Evolutionary conservation across 331 rosid genomes (phyloP), one percentile per base, ranked within the genome.

Genomic region (Stylosanthes scabra): DNA sequence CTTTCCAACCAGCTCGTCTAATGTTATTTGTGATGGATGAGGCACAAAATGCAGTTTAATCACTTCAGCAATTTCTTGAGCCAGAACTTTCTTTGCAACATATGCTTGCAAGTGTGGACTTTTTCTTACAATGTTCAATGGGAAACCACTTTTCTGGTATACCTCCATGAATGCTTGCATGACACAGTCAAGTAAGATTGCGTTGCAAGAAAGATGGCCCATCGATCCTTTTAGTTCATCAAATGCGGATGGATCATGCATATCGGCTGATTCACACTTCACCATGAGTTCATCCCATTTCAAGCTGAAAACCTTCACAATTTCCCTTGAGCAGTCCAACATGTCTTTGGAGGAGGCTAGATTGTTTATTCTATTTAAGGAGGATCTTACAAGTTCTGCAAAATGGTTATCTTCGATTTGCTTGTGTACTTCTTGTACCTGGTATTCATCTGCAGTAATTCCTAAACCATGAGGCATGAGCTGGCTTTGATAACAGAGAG

Each of bases 111-210:
- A 2, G 13, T 62, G 72, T 44, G 83, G 71, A 73, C 78, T 76
- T 74, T 16, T 54, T 41, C 56, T 59, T 74, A 91, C 76, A 60
- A 75, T 4, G 78, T 85, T 80, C 59, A 61, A 76, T 34, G 74
- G 78, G 80, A 73, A 78, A 69, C 86, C 82, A 76, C 54, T 37
- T 47, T 66, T 59, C 61, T 83, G 79, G 72, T 78, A 75, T 46
- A 71, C 75, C 63, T 86, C 80, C 31, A 47, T 82, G 63, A 89
- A 86, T 70, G 69, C 83, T 81, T 91, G 91, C 20, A 79, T 81
- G 51, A 80, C 65, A 79, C 74, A 81, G 67, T 91, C 90, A 47
- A 76, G 74, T 75, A 93, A 46, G 44, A 86, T 76, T 74, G 16
- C 58, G 3, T 78, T 68, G 44, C 68, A 42, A 39, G 56, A 76